Evolutionary conservation across 129 eudicot species (phyloP).

Genomic region (sunflower (Helianthus annuus)): HanXRQr2.0-SUNRISE NC_035443.2:165806365-165806864

Average conservation of each 20-base stretch:
- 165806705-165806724: neutral
- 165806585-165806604: no score
- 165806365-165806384: conserved; percentile 57
- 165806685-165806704: conserved; percentile 74
- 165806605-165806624: no score
- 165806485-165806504: conserved; percentile 77
- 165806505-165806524: conserved; percentile 71
- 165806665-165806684: conserved; percentile 71
- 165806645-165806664: conserved; percentile 51
- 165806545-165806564: conserved; percentile 75
- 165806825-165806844: conserved; percentile 93
- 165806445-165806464: conserved; percentile 15
- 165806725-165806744: neutral
- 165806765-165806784: neutral
- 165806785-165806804: conserved; percentile 29
- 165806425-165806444: conserved; percentile 64
- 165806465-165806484: conserved; percentile 34
- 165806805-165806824: conserved; percentile 86
- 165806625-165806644: conserved; percentile 1
- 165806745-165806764: neutral
- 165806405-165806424: conserved; percentile 87
- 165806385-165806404: conserved; percentile 61
- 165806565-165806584: no score
- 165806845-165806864: conserved; percentile 89
- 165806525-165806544: conserved; percentile 79